These are phyloP conservation scores for Elongisporangium undulatum DNA, from an alignment of 352 stramenopile species.

Conservation along the genomic window DNA sequence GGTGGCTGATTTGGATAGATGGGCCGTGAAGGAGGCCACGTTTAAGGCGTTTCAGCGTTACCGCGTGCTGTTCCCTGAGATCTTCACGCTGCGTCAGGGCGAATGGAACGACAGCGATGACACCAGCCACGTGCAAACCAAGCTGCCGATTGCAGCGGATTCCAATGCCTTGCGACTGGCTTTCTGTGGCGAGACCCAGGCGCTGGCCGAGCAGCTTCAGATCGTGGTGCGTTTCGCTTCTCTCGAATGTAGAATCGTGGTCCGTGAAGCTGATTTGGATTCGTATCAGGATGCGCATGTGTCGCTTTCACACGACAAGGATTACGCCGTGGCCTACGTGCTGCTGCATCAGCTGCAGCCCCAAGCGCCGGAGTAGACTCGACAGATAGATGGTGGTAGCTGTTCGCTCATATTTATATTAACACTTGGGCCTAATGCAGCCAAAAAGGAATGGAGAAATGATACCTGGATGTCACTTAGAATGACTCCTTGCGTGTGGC, in stretches of 20 bases:
- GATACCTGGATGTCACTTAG: constrained; percentile 7
- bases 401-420: not conserved
- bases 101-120: not conserved
- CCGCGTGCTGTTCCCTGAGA: constrained; percentile 76
- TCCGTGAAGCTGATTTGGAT: not conserved
- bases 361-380: not conserved
- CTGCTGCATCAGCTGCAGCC: constrained; percentile 47
- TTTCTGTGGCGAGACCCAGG: constrained; percentile 55
- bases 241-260: not conserved
- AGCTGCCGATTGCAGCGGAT: constrained; percentile 19
- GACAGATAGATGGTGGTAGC: not conserved
- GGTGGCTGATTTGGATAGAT: constrained; percentile 16
- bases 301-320: constrained; percentile 77
- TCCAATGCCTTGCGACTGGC: constrained; percentile 39
- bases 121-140: not conserved
- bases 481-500: constrained; percentile 50
- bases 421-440: not conserved
- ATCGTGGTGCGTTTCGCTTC: constrained; percentile 32
- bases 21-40: constrained; percentile 79
- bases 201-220: constrained; percentile 42
- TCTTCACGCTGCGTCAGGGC: constrained; percentile 23
- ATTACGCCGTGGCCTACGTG: constrained; percentile 80
- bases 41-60: constrained; percentile 83
- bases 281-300: constrained; percentile 46
- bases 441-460: not conserved